phyloP scores from a whole-genome alignment of 345 rosid species.

The Streptanthus diversifolius region DNA sequence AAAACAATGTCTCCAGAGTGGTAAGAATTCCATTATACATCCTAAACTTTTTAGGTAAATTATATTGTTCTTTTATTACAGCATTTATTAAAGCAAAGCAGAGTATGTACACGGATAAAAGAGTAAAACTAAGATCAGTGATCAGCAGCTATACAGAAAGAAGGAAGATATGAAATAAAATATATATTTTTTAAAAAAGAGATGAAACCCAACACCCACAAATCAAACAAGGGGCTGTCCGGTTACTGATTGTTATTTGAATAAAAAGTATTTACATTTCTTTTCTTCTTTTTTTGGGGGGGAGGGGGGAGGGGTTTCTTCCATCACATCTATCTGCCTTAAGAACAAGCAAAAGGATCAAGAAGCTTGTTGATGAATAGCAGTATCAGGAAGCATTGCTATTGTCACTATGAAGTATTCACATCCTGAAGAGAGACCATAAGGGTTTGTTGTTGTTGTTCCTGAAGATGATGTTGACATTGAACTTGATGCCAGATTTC shows the following conservation, averaged over 20 bases:
- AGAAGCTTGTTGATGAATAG: constrained; percentile 77
- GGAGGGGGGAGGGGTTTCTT: constrained; percentile 39
- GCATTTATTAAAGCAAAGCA: constrained; percentile 1
- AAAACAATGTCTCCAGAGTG: constrained; percentile 5
- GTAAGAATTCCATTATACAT: background rate
- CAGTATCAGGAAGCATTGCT: constrained; percentile 93
- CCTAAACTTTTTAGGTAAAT: background rate
- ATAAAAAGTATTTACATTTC: constrained; percentile 24
- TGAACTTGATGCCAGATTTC: constrained; percentile 52
- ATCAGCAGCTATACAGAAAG: constrained; percentile 48
- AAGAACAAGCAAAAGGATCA: constrained; percentile 62
- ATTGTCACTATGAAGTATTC: constrained; percentile 91
- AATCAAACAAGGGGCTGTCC: constrained; percentile 21
- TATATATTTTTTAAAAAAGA: background rate
- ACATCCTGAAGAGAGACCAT: constrained; percentile 75
- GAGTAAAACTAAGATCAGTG: constrained; percentile 37
- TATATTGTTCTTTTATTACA: constrained; percentile 18
- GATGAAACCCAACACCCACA: constrained; percentile 30
- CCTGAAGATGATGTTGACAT: constrained; percentile 18
- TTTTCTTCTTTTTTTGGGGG: background rate
- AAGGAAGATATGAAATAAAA: constrained; percentile 32
- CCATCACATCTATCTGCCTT: constrained; percentile 78
- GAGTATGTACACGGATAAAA: constrained; percentile 37
- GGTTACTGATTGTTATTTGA: constrained; percentile 18
- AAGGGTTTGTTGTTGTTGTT: constrained; percentile 58